A percentile compares a stretch with the other conserved stretches of the same genome.
Conservation (phyloP, 352 stramenopile genomes). For the Phytophthora podocarpi region DNA sequence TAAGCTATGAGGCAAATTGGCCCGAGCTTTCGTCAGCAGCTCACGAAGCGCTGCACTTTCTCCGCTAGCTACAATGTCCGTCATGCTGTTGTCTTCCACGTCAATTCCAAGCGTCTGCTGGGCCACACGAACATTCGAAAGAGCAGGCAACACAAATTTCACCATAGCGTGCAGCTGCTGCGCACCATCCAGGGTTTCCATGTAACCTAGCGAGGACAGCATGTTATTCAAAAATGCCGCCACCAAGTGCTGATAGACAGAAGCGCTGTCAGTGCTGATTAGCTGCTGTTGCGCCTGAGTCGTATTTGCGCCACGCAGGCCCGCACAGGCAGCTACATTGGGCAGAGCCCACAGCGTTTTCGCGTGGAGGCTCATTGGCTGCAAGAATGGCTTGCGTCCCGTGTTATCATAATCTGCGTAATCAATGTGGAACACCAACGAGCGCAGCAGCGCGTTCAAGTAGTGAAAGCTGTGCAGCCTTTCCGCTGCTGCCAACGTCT, state of each 20-base stretch:
- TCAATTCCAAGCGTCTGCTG: slow-evolving; percentile 39
- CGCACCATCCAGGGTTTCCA: slow-evolving; percentile 46
- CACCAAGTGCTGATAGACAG: slow-evolving; percentile 56
- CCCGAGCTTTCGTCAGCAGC: slow-evolving; percentile 41
- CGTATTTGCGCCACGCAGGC: slow-evolving; percentile 6
- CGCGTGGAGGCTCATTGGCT: slow-evolving; percentile 24
- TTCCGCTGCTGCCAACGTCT: slow-evolving; percentile 48
- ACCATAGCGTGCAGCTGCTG: slow-evolving; percentile 70
- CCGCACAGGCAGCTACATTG: slow-evolving; percentile 13
- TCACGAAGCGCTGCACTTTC: slow-evolving; percentile 18
- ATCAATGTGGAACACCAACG: slow-evolving; percentile 44
- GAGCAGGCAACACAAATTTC: slow-evolving; percentile 58
- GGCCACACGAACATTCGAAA: slow-evolving; percentile 48
- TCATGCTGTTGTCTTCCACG: slow-evolving; percentile 18
- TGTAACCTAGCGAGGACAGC: slow-evolving; percentile 55
- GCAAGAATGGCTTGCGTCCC: slow-evolving; percentile 30
- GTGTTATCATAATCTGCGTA: slow-evolving; percentile 18
- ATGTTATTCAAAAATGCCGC: slow-evolving; percentile 68
- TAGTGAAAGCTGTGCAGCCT: slow-evolving; percentile 57
- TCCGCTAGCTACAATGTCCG: slow-evolving; percentile 1
- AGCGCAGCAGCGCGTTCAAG: slow-evolving; percentile 50
- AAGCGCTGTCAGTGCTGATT: slow-evolving; percentile 10
- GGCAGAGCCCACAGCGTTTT: slow-evolving; percentile 45
- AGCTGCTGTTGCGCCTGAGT: not conserved
- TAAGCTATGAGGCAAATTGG: slow-evolving; percentile 46